Conservation (phyloP, 164 flowering plant species). For the Chimonanthus praecox region DNA sequence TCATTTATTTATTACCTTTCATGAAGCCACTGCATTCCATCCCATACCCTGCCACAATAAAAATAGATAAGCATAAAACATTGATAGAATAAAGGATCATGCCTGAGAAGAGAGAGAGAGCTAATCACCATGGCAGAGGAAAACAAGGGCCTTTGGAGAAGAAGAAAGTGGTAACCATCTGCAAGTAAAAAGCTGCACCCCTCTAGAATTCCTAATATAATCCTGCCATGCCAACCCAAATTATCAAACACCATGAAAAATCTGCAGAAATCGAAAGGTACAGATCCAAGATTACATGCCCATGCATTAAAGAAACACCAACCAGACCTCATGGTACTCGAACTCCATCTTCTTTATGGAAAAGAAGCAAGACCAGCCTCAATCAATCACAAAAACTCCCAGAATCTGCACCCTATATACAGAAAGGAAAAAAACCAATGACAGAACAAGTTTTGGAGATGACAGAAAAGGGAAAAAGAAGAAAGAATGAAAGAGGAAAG, state of each 20-base stretch:
- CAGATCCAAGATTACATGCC: neutral
- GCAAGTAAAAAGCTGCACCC: slow-evolving; percentile 83
- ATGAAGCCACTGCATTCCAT: slow-evolving; percentile 95
- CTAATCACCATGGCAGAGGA: slow-evolving; percentile 85
- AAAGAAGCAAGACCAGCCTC: neutral
- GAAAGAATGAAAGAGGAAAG: neutral
- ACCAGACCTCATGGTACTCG: slow-evolving; percentile 52
- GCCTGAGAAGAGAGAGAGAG: slow-evolving; percentile 10
- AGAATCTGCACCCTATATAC: slow-evolving; percentile 1
- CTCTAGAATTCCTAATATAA: slow-evolving; percentile 70
- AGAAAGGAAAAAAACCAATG: neutral
- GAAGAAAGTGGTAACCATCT: slow-evolving; percentile 81
- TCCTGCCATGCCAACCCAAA: slow-evolving; percentile 33
- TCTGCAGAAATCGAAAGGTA: neutral
- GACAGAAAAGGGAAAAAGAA: neutral
- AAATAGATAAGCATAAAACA: neutral
- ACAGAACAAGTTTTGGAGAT: neutral
- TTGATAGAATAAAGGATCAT: slow-evolving; percentile 15
- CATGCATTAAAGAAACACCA: neutral
- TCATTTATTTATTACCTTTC: slow-evolving; percentile 56
- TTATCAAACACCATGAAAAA: neutral
- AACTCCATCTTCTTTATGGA: slow-evolving; percentile 34
- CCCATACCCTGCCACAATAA: slow-evolving; percentile 78
- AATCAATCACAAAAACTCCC: slow-evolving; percentile 1
- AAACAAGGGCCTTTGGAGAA: slow-evolving; percentile 81